phyloP scores from a whole-genome alignment of 2,329 filamentous ascomycete species.

The Apiospora hydei region DNA sequence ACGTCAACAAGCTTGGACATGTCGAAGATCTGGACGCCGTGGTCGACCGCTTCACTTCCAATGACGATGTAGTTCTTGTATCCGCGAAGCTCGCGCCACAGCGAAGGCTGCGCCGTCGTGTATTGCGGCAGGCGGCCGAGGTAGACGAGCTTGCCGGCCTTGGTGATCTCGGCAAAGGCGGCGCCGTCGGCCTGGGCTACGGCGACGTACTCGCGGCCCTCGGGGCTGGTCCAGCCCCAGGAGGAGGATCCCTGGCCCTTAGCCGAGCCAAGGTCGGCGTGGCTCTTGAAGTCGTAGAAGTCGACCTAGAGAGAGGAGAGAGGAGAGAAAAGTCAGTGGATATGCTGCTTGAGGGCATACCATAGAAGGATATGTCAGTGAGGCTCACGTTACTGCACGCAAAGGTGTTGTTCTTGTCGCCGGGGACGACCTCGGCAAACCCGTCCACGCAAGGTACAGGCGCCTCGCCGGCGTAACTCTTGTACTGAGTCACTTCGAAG shows the following conservation, averaged over 20 bases:
- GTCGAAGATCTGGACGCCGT: slow-evolving; percentile 70
- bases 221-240: slow-evolving; percentile 43
- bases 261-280: slow-evolving; percentile 53
- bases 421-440: slow-evolving; percentile 51
- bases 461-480: slow-evolving; percentile 10
- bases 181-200: slow-evolving; percentile 58
- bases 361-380: neutral
- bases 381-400: slow-evolving; percentile 50
- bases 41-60: slow-evolving; percentile 50
- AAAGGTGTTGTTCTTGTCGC: slow-evolving; percentile 56
- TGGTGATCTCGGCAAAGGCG: slow-evolving; percentile 56
- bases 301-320: slow-evolving; percentile 23
- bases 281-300: slow-evolving; percentile 50
- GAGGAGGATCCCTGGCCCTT: slow-evolving; percentile 27
- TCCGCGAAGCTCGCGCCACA: slow-evolving; percentile 52
- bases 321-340: neutral
- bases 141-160: slow-evolving; percentile 53
- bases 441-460: slow-evolving; percentile 49
- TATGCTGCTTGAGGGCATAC: neutral
- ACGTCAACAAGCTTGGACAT: slow-evolving; percentile 60
- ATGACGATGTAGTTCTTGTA: slow-evolving; percentile 46
- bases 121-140: slow-evolving; percentile 54
- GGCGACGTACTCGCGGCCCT: slow-evolving; percentile 57
- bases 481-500: slow-evolving; percentile 22
- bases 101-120: slow-evolving; percentile 35